Evolutionary conservation across 108 stramenopile genomes (phyloP).

Genomic region (Epithemia pelagica): DNA sequence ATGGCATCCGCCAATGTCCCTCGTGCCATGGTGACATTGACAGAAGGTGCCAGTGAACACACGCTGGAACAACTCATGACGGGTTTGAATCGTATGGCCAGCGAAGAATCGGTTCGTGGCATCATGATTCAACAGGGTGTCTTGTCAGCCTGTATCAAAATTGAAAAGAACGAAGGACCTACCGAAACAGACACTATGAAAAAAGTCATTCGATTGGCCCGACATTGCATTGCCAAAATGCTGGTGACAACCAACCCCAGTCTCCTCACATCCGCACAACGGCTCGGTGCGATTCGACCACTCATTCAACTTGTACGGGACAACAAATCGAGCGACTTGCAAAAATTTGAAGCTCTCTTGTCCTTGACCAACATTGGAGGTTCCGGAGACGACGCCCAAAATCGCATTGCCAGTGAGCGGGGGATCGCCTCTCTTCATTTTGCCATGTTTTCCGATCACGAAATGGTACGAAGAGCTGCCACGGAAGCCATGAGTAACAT

Average conservation of each 20-base stretch:
- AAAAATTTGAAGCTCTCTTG: conserved; percentile 92
- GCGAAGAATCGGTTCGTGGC: conserved; percentile 75
- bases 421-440: conserved; percentile 74
- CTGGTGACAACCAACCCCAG: conserved; percentile 93
- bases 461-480: conserved; percentile 90
- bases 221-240: conserved; percentile 89
- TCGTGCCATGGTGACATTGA: conserved; percentile 71
- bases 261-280: conserved; percentile 82
- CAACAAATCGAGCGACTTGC: conserved; percentile 79
- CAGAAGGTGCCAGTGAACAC: conserved; percentile 75
- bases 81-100: conserved; percentile 79
- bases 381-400: conserved; percentile 83
- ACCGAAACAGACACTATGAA: conserved; percentile 49
- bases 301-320: conserved; percentile 84
- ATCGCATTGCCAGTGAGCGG: conserved; percentile 76
- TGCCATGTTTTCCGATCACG: conserved; percentile 93
- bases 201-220: conserved; percentile 65
- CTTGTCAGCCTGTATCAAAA: conserved; percentile 65
- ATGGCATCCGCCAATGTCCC: conserved; percentile 81
- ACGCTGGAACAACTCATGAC: conserved; percentile 66
- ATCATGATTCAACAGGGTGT: conserved; percentile 94
- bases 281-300: conserved; percentile 82
- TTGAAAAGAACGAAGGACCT: conserved; percentile 56
- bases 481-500: conserved; percentile 95
- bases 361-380: conserved; percentile 90